These are phyloP conservation scores for Pseudogymnoascus destructans DNA, from an alignment of 2,329 filamentous ascomycete species.

Conservation along the genomic window DNA sequence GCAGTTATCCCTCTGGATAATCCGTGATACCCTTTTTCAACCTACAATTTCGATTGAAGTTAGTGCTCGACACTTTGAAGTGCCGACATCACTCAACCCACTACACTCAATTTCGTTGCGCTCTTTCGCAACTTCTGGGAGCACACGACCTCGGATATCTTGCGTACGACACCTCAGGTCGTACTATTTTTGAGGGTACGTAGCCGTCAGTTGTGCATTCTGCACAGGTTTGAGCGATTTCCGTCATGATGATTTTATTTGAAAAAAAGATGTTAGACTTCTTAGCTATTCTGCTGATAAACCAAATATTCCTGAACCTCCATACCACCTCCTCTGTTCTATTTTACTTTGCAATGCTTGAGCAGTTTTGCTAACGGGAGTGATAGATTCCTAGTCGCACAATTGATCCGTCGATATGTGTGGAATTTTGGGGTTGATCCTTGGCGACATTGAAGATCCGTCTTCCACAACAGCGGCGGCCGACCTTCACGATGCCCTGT, in stretches of 20 bases:
- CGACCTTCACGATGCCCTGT: conserved; percentile 59
- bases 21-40: conserved; percentile 1
- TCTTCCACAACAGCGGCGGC: conserved; percentile 38
- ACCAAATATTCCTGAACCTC: conserved; percentile 19
- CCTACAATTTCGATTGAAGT: conserved; percentile 7
- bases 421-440: conserved; percentile 47
- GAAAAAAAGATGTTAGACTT: conserved; percentile 32
- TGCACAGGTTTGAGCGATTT: background rate
- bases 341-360: background rate
- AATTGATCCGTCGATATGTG: conserved; percentile 36
- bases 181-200: background rate
- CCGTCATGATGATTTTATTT: conserved; percentile 21
- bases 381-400: conserved; percentile 4
- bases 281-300: conserved; percentile 25
- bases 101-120: background rate
- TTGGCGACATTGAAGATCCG: conserved; percentile 39
- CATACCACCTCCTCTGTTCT: conserved; percentile 10
- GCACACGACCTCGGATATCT: conserved; percentile 3
- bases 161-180: conserved; percentile 1
- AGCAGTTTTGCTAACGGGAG: conserved; percentile 8
- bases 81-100: conserved; percentile 6
- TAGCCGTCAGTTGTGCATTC: background rate
- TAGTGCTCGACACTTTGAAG: background rate
- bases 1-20: background rate
- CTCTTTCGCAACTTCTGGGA: background rate